These are phyloP conservation scores for Massarina eburnea DNA, from an alignment of 2,329 filamentous ascomycete genomes.

Conservation along the genomic window DNA sequence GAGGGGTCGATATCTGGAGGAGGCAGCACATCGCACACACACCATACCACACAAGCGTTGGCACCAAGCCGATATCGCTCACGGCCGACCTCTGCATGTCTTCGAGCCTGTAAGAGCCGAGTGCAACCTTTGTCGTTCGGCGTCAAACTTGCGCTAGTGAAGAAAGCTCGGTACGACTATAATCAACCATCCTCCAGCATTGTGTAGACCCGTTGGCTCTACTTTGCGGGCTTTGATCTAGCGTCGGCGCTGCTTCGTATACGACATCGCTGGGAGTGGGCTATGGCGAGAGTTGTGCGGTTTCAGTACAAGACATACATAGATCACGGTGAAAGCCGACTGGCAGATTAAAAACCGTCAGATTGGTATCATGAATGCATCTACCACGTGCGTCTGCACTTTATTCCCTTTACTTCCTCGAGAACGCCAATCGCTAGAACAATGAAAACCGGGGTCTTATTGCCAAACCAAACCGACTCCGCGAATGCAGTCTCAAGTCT, in stretches of 20 bases:
- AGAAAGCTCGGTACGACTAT: too few relatives aligned
- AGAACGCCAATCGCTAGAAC: conserved; percentile 4
- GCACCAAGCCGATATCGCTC: conserved; percentile 1
- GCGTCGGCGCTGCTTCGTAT: too few relatives aligned
- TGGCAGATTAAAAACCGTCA: not conserved
- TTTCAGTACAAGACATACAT: too few relatives aligned
- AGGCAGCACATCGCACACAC: too few relatives aligned
- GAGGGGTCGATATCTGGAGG: conserved; percentile 6
- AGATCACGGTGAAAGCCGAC: too few relatives aligned
- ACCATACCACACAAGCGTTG: too few relatives aligned
- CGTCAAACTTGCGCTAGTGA: too few relatives aligned
- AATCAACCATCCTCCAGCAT: too few relatives aligned
- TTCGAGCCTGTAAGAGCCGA: not conserved
- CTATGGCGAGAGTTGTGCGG: too few relatives aligned
- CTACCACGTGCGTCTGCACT: not conserved
- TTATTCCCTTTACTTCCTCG: not conserved
- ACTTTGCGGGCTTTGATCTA: too few relatives aligned
- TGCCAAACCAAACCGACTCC: not conserved
- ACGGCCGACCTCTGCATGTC: not conserved
- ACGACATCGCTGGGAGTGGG: too few relatives aligned
- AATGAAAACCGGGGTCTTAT: not conserved
- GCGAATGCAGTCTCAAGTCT: conserved; percentile 15
- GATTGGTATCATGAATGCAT: conserved; percentile 12
- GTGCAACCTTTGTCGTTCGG: not conserved
- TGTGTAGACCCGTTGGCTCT: too few relatives aligned